Evolutionary conservation across 495 filamentous ascomycete species (phyloP).

Genomic region (Elaphomyces granulatus): DNA sequence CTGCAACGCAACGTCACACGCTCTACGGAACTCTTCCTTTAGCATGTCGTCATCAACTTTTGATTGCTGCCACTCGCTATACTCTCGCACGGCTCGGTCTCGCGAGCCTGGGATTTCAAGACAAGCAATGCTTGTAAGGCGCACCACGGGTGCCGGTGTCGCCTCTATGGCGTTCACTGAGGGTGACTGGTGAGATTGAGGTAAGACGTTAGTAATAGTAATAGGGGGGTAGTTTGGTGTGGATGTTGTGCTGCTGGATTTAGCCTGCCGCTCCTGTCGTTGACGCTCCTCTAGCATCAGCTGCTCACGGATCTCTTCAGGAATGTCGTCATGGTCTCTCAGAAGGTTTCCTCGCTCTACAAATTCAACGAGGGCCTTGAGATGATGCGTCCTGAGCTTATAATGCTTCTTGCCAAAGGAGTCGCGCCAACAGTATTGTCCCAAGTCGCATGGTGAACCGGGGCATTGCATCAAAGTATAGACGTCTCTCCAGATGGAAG

Average conservation of each 20-base stretch:
- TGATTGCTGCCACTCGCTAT: slow-evolving; percentile 13
- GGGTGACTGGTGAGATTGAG: no score
- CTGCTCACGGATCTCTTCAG: slow-evolving; percentile 10
- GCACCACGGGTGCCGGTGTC: neutral
- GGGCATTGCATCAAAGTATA: slow-evolving; percentile 10
- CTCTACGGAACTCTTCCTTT: slow-evolving; percentile 14
- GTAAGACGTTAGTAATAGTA: neutral
- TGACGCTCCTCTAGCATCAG: slow-evolving; percentile 21
- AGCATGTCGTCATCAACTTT: slow-evolving; percentile 7
- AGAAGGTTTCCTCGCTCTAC: neutral
- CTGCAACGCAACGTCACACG: slow-evolving; percentile 8
- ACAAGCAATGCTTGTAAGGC: neutral
- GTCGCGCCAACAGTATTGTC: slow-evolving; percentile 10
- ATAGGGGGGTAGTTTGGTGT: neutral
- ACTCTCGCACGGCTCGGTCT: slow-evolving; percentile 14
- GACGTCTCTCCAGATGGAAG: slow-evolving; percentile 6
- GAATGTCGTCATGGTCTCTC: neutral
- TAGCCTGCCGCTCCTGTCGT: neutral
- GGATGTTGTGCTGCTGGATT: neutral
- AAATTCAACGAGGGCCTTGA: neutral
- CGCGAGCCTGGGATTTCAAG: slow-evolving; percentile 10
- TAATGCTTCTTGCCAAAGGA: slow-evolving; percentile 9
- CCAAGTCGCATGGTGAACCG: slow-evolving; percentile 3
- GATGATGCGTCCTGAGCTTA: neutral
- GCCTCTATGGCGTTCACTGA: no score